Base-by-base conservation (phyloP, 1,139 yeast species). In the Maudiozyma humilis region DNA sequence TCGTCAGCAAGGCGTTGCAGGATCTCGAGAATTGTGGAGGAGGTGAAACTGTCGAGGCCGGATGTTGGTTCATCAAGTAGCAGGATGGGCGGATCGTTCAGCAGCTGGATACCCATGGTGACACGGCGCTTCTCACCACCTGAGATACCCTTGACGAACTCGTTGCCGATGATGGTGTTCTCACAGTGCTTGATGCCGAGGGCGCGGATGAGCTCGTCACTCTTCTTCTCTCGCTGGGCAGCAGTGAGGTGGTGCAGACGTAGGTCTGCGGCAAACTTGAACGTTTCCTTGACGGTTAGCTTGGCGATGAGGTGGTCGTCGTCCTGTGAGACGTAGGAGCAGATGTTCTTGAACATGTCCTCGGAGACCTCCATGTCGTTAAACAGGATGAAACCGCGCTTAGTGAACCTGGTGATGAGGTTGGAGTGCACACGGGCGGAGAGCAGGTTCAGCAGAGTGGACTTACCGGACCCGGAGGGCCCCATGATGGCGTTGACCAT, bases 51-150 rank as follows among this genome's bases (percentile, higher is more conserved):
- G 60, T 87, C 95, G 19, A 87, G 68, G 0, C 96, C 95, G 1
- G 94, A 83, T 0, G 95, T 86, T 1, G 95, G 95, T 54, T 87
- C 96, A 63, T 87, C 96, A 35, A 86, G 65, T 44, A 85, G 72
- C 40, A 86, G 63, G 29, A 86, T 72, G 50, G 79, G 79, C 0
- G 94, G 93, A 44, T 77, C 76, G 44, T 80, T 79, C 33, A 85
- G 66, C 35, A 86, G 66, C 59, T 86, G 95, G 38, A 82, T 75
- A 1, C 91, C 91, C 60, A 86, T 85, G 0, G 91, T 79, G 1
- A 86, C 85, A 51, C 95, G 72, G 55, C 95, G 68, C 55, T 82
- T 83, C 56, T 86, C 95, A 45, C 95, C 95, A 12, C 95, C 95
- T 27, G 91, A 81, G 6, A 86, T 74, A 2, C 95, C 95, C 53